A percentile compares a stretch with the other conserved stretches of the same genome.
Conservation (phyloP, 257 asterid species). For the Jasminum sambac region DNA sequence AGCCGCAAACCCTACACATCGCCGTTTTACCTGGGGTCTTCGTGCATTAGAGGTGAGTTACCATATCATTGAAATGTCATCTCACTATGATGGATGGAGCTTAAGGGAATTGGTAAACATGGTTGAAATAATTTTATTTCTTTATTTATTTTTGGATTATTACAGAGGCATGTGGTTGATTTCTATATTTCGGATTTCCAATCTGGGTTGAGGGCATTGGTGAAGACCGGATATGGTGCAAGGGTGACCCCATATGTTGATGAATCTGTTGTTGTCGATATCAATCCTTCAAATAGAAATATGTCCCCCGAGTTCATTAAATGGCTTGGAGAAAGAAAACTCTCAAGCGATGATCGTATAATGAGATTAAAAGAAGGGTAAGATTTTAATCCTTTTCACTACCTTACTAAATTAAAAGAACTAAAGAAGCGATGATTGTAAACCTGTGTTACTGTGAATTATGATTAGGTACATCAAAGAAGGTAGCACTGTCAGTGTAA, state of each 20-base stretch:
- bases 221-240: slow-evolving; percentile 61
- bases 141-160: slow-evolving; percentile 4
- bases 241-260: slow-evolving; percentile 62
- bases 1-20: slow-evolving; percentile 64
- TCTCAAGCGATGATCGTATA: slow-evolving; percentile 60
- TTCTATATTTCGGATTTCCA: slow-evolving; percentile 69
- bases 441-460: background rate
- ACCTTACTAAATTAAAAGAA: background rate
- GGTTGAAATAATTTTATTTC: background rate
- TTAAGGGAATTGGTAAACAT: background rate
- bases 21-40: slow-evolving; percentile 70
- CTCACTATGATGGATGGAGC: background rate
- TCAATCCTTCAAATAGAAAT: slow-evolving; percentile 51
- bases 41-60: slow-evolving; percentile 59
- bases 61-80: background rate
- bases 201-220: slow-evolving; percentile 68
- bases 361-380: slow-evolving; percentile 77
- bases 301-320: slow-evolving; percentile 55
- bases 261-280: slow-evolving; percentile 59
- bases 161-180: slow-evolving; percentile 66
- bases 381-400: slow-evolving; percentile 13
- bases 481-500: slow-evolving; percentile 70
- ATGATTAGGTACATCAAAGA: slow-evolving; percentile 55
- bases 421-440: too few species aligned
- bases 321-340: slow-evolving; percentile 62